Percentiles rank a stretch among this genome's conserved stretches.
Conservation (phyloP, 2,329 filamentous ascomycete species). For the Arthrobotrys iridis region DNA sequence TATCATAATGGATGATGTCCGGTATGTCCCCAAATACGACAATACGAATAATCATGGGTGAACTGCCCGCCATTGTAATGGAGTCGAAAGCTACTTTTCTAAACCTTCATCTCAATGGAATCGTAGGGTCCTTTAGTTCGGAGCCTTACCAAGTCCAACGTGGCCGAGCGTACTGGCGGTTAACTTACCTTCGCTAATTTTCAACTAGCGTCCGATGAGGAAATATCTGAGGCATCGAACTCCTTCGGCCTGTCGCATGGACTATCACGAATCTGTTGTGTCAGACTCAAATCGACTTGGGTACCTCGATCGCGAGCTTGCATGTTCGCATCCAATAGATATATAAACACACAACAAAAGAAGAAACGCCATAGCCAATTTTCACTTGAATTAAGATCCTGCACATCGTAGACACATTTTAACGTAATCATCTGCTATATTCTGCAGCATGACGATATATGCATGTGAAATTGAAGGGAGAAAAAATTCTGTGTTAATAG, state of each 20-base stretch:
- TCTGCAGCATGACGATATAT: conserved; percentile 36
- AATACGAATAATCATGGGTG: too few species aligned
- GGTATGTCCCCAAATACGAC: too few species aligned
- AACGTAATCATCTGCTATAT: conserved; percentile 19
- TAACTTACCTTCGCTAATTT: conserved; percentile 23
- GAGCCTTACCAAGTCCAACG: not conserved
- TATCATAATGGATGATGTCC: too few species aligned
- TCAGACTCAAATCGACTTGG: too few species aligned
- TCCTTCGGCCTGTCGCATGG: conserved; percentile 23
- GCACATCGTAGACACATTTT: conserved; percentile 6
- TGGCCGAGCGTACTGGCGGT: conserved; percentile 33
- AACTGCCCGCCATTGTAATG: too few species aligned
- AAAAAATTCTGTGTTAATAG: conserved; percentile 23
- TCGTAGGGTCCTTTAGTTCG: too few species aligned
- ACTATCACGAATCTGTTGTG: not conserved
- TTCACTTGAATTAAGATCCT: conserved; percentile 27
- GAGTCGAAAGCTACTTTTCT: too few species aligned
- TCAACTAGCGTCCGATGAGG: conserved; percentile 1
- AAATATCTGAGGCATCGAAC: conserved; percentile 1
- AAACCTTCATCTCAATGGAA: too few species aligned
- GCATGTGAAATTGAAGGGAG: conserved; percentile 37
- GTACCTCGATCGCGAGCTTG: too few species aligned
- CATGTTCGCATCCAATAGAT: too few species aligned
- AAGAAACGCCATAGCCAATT: not conserved
- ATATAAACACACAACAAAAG: not conserved